These are phyloP conservation scores for Pythium rhizo-oryzae DNA, from an alignment of 352 stramenopile genomes.

Conservation along the genomic window DNA sequence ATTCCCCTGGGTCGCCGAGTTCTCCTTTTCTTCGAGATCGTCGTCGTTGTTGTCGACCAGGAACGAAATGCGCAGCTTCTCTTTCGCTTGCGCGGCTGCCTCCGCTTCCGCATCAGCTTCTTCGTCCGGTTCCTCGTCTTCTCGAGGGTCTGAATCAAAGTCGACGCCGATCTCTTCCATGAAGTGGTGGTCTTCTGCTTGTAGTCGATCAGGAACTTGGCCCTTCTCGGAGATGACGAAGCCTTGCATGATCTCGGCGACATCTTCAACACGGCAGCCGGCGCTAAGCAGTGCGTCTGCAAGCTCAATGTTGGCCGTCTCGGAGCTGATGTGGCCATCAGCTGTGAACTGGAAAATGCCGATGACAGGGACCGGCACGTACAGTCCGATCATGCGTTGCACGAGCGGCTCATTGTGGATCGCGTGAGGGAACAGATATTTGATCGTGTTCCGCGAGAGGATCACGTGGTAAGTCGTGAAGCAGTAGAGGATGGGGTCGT, in stretches of 20 bases:
- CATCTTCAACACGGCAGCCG: slow-evolving; percentile 26
- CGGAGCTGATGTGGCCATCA: slow-evolving; percentile 27
- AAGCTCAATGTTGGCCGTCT: slow-evolving; percentile 29
- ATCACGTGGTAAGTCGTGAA: slow-evolving; percentile 33
- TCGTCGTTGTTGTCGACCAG: slow-evolving; percentile 24
- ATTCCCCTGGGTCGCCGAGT: slow-evolving; percentile 1
- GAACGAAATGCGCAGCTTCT: slow-evolving; percentile 33
- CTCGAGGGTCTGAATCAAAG: slow-evolving; percentile 10
- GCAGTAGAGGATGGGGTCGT: slow-evolving; percentile 33
- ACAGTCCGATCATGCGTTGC: slow-evolving; percentile 31
- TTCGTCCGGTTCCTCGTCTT: slow-evolving; percentile 11
- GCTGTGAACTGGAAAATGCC: slow-evolving; percentile 28
- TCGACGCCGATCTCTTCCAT: slow-evolving; percentile 28
- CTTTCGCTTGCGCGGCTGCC: slow-evolving; percentile 28
- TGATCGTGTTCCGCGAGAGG: slow-evolving; percentile 31
- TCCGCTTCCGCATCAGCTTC: background rate
- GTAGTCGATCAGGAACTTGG: slow-evolving; percentile 24
- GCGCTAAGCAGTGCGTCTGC: slow-evolving; percentile 27
- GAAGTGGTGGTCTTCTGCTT: slow-evolving; percentile 27
- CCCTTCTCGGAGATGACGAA: slow-evolving; percentile 26
- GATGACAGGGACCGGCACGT: slow-evolving; percentile 25
- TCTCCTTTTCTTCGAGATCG: slow-evolving; percentile 26
- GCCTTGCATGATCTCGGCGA: slow-evolving; percentile 27
- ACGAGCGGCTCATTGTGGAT: slow-evolving; percentile 31
- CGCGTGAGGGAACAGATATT: slow-evolving; percentile 33